Evolutionary conservation across 805 yeast species (phyloP), one percentile per base, ranked within the genome.

Genomic region (Candida boidinii): DNA sequence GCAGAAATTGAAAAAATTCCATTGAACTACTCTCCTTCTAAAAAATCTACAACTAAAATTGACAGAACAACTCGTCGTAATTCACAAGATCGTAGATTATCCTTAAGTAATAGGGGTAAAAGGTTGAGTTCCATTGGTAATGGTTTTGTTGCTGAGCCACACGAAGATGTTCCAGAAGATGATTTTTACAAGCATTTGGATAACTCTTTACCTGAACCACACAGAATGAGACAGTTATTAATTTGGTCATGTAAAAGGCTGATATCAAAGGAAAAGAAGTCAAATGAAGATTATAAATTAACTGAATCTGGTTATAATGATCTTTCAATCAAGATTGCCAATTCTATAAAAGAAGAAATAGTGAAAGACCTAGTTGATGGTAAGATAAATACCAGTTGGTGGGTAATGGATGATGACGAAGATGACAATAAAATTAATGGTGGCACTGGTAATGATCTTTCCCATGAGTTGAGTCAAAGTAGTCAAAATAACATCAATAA

Each of bases 41-140:
- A 18, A 21, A 28, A n/a, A n/a, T n/a, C n/a, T n/a, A 21, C 23
- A 33, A 25, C 31, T 28, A 31, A 17, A 23, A 34, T 18, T 20
- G 32, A 35, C 17, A 11, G 17, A 17, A 9, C 21, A 15, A 4
- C 17, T 13, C n/a, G n/a, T n/a, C 17, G 27, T 15, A 12, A 17
- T 5, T 27, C 29, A 4, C 20, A n/a, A 6, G 11, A 34, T 15
- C 59, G 81, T 42, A 49, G 80, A 33, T 48, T 73, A 2, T 73
- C 81, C 1, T 54, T 76, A 41, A 50, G 66, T 25, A 68, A 70
- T 33, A 59, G 92, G 22, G 92, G 92, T 7, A 79, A 78, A 45
- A 55, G 92, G 19, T 71, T 77, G 2, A 80, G 83, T 47, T 77
- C 87, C 0, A 70, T 81, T 6, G 87, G 88, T 2, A 79, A 78